These are phyloP conservation scores for Exsudoporus frostii DNA, from an alignment of 768 basidiomycete species.

Conservation along the genomic window DNA sequence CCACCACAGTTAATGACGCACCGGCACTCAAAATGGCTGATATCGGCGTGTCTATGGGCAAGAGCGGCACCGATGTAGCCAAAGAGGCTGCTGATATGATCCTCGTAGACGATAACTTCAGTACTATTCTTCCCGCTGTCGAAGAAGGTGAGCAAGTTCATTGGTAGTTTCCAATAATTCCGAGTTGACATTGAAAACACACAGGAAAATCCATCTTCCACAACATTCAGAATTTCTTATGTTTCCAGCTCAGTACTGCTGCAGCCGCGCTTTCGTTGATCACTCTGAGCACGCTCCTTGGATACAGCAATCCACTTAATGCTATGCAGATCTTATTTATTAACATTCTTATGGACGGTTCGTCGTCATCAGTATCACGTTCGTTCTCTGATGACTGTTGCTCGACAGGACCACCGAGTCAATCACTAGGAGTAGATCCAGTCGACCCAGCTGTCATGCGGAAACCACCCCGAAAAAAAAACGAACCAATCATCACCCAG, in stretches of 20 bases:
- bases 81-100: constrained; percentile 98
- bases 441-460: constrained; percentile 93
- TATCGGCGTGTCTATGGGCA: constrained; percentile 97
- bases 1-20: constrained; percentile 78
- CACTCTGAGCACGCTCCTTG: constrained; percentile 88
- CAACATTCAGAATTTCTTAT: constrained; percentile 97
- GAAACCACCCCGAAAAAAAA: constrained; percentile 87
- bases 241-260: constrained; percentile 97
- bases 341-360: constrained; percentile 98
- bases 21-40: constrained; percentile 98
- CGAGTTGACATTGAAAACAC: neutral
- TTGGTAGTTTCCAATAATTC: neutral
- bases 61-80: constrained; percentile 97
- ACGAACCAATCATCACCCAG: constrained; percentile 80
- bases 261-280: constrained; percentile 94
- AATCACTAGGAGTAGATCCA: constrained; percentile 95
- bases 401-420: constrained; percentile 79
- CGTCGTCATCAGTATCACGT: constrained; percentile 14
- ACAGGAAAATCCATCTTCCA: constrained; percentile 96
- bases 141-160: constrained; percentile 66
- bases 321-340: constrained; percentile 99
- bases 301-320: constrained; percentile 88
- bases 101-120: constrained; percentile 96
- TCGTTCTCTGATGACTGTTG: neutral
- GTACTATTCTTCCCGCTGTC: constrained; percentile 88